These are phyloP conservation scores for Sporothrix dimorphospora DNA, from an alignment of 2,329 filamentous ascomycete genomes.

Conservation along the genomic window DNA sequence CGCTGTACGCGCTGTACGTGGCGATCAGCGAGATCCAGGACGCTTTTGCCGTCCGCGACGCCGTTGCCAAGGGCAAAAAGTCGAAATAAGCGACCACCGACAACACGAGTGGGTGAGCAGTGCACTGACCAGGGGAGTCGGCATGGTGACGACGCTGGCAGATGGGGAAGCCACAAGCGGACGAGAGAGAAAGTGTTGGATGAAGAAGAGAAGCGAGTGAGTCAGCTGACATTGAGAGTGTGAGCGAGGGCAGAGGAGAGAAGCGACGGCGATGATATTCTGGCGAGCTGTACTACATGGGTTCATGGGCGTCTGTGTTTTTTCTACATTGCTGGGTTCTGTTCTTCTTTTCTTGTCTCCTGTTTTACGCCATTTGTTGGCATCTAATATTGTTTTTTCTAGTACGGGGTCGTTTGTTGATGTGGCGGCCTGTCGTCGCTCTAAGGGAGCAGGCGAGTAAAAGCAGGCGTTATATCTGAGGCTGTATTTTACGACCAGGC, in stretches of 20 bases:
- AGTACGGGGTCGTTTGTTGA: neutral
- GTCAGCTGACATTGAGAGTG: neutral
- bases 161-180: neutral
- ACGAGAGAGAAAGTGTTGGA: neutral
- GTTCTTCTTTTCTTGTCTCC: neutral
- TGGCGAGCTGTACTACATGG: neutral
- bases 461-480: neutral
- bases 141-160: neutral
- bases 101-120: neutral
- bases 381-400: neutral
- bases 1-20: slow-evolving; percentile 61
- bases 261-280: neutral
- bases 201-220: neutral
- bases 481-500: neutral
- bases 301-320: neutral
- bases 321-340: no score
- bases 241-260: neutral
- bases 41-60: slow-evolving; percentile 52
- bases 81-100: slow-evolving; percentile 34
- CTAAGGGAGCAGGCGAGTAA: neutral
- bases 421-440: neutral
- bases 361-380: neutral
- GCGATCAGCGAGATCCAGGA: slow-evolving; percentile 58
- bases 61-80: slow-evolving; percentile 42
- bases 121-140: neutral